Conservation (phyloP, 768 basidiomycete species). For the Mrakia hoshinonis region DNA sequence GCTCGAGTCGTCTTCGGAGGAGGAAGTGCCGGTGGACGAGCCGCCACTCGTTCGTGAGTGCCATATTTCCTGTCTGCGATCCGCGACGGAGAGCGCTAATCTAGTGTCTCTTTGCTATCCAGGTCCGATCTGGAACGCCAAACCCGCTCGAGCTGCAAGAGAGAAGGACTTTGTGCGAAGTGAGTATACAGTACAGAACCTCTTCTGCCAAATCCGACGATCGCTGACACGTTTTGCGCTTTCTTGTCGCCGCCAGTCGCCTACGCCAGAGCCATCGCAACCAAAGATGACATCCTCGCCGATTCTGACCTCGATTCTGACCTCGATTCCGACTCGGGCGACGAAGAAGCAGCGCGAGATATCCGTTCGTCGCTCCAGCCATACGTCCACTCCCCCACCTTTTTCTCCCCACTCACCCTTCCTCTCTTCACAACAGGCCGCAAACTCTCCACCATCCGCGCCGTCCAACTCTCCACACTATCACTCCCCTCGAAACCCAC, state of each 20-base stretch:
- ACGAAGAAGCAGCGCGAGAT: neutral
- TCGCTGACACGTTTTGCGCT: neutral
- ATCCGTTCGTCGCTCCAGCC: neutral
- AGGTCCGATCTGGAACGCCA: neutral
- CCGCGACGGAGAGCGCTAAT: too few species aligned
- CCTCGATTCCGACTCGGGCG: constrained; percentile 6
- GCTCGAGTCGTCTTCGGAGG: neutral
- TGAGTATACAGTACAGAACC: neutral
- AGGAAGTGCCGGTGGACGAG: neutral
- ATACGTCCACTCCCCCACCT: neutral
- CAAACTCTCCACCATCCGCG: neutral
- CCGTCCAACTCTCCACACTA: neutral
- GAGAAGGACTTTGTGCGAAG: constrained; percentile 8
- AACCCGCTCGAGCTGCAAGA: neutral
- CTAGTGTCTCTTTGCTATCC: neutral
- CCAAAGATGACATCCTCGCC: neutral
- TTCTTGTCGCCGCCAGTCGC: neutral
- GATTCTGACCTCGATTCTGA: constrained; percentile 5
- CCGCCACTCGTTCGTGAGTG: neutral
- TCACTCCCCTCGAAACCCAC: neutral
- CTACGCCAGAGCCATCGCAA: neutral
- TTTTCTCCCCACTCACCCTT: neutral
- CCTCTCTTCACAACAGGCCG: neutral
- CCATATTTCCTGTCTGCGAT: too few species aligned
- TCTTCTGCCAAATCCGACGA: neutral